Evolutionary conservation across 805 yeast genomes (phyloP).

Genomic region (Wickerhamiella parazyma): DNA sequence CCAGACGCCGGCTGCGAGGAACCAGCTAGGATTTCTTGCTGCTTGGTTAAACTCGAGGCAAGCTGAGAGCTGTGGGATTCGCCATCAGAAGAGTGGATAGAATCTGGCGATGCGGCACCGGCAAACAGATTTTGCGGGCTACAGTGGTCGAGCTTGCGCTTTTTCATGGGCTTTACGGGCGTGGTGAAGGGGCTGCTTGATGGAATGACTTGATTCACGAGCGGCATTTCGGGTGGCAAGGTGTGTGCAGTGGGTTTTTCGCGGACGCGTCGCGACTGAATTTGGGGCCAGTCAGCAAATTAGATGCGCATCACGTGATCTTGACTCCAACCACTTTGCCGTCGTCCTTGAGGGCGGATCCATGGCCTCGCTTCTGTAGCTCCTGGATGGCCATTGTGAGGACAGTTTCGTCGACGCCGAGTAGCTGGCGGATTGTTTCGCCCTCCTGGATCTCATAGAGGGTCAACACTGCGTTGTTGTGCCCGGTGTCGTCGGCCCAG

Average conservation of each 20-base stretch:
- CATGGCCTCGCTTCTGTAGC: slow-evolving; percentile 55
- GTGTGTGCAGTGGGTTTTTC: too few relatives aligned
- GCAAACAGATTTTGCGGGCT: neutral
- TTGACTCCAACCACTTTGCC: slow-evolving; percentile 67
- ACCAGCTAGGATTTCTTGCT: too few relatives aligned
- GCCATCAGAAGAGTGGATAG: slow-evolving; percentile 7
- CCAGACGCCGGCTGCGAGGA: too few relatives aligned
- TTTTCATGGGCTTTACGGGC: neutral
- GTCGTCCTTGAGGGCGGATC: slow-evolving; percentile 54
- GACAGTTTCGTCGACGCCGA: slow-evolving; percentile 44
- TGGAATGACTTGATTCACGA: neutral
- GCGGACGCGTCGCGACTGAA: neutral
- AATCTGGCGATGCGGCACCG: slow-evolving; percentile 3
- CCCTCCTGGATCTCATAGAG: slow-evolving; percentile 64
- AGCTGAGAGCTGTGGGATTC: slow-evolving; percentile 5
- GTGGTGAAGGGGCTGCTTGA: slow-evolving; percentile 3
- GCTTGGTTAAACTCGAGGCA: too few relatives aligned
- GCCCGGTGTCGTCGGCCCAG: slow-evolving; percentile 70
- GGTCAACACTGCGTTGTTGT: slow-evolving; percentile 62
- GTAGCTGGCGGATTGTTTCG: slow-evolving; percentile 55
- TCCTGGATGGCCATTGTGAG: slow-evolving; percentile 42
- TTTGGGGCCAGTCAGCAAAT: neutral
- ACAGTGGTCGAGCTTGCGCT: neutral
- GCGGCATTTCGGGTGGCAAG: neutral
- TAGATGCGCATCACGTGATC: slow-evolving; percentile 16